Evolutionary conservation across 345 rosid species (phyloP).

Genomic region (Rhodamnia rubescens): DNA sequence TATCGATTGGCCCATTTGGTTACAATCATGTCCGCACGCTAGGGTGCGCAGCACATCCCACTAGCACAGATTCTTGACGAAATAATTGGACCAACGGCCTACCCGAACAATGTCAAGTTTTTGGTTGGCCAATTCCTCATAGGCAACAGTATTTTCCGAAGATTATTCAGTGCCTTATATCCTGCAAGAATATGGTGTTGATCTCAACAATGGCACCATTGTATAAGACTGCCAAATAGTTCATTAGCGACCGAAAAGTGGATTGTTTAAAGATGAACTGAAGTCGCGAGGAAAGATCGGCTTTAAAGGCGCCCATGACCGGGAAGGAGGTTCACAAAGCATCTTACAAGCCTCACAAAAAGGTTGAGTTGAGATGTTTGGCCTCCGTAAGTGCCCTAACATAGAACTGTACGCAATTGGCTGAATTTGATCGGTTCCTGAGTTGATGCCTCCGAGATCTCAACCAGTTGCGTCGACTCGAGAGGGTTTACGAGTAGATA

Average conservation of each 20-base stretch:
- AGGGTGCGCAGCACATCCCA: background rate
- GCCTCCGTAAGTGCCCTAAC: background rate
- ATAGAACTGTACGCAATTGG: background rate
- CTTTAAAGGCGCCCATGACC: background rate
- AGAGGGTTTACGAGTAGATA: background rate
- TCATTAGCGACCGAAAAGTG: background rate
- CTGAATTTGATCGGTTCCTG: background rate
- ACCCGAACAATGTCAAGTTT: background rate
- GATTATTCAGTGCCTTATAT: background rate
- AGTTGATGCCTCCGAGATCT: background rate
- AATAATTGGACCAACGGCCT: background rate
- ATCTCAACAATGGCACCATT: background rate
- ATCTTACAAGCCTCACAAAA: background rate
- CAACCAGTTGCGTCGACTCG: background rate
- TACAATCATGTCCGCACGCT: background rate
- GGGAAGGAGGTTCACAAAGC: background rate
- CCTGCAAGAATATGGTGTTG: background rate
- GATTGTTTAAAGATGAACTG: background rate
- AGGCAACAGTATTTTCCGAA: background rate
- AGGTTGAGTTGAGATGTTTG: background rate
- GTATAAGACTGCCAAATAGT: background rate
- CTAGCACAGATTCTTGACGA: background rate
- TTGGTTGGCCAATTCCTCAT: background rate
- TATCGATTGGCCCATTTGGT: background rate
- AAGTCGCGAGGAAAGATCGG: background rate